Evolutionary conservation across 2,329 filamentous ascomycete genomes (phyloP), one percentile per base, ranked within the genome.

Genomic region (Xylariaceae sp.): DNA sequence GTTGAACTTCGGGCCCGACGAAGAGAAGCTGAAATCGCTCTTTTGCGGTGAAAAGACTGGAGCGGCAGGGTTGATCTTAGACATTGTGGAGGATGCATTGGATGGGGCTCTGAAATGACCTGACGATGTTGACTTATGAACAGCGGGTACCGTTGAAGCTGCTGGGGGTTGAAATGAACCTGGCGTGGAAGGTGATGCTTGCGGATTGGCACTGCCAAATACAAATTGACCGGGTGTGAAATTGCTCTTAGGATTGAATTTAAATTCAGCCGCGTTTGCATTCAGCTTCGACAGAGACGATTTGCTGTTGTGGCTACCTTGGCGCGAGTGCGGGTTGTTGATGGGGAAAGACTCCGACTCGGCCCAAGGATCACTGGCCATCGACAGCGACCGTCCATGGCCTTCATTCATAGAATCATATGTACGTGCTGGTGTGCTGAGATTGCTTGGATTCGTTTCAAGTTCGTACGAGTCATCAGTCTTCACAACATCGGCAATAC

Each of bases 201-300:
- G 62, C 18, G 62, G 52, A 51, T 56, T 65, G 54, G 60, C 73
- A 39, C 67, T 69, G 19, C 73, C 71, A 57, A 83, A 83, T 37
- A 72, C 73, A 63, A 82, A 81, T 49, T 77, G 71, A 15, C 72
- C 68, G 32, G 78, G 75, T 36, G 76, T 73, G 63, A 83, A 83
- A 22, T 71, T 72, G 63, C 69, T 79, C 2, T 72, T 68, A 8
- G 80, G 80, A 57, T 83, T 81, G 71, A 92, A 92, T 63, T 86
- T 89, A 76, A 96, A 96, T 65, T 94, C 89, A 44, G 91, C 88
- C 0, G 92, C 92, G 58, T 87, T 83, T 29, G 95, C 91, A 64
- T 97, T 97, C 62, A 97, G 80, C 61, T 86, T 92, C 0, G 90
- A 89, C 41, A 85, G 71, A 0, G 84, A 92, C 2, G 84, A 76